phyloP scores from a whole-genome alignment of 306 rosid species.

The Coriaria nepalensis region DNA sequence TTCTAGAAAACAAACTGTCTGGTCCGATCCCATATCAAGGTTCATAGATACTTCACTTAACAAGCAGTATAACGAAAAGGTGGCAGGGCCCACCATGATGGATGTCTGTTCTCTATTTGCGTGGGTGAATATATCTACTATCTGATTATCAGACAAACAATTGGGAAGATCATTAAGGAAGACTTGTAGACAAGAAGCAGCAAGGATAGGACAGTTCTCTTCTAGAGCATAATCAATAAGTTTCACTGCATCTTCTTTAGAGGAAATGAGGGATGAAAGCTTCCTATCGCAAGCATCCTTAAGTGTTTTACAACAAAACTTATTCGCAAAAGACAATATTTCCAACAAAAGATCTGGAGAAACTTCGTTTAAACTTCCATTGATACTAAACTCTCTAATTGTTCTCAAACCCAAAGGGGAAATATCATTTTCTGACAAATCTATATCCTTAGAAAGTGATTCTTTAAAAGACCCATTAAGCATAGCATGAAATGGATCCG shows the following conservation, averaged over 20 bases:
- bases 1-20: slow-evolving; percentile 55
- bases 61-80: slow-evolving; percentile 67
- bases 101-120: slow-evolving; percentile 46
- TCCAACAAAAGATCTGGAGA: slow-evolving; percentile 64
- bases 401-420: slow-evolving; percentile 66
- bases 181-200: slow-evolving; percentile 69
- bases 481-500: slow-evolving; percentile 78
- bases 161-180: slow-evolving; percentile 61
- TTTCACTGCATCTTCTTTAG: slow-evolving; percentile 70
- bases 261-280: slow-evolving; percentile 54
- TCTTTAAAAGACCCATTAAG: slow-evolving; percentile 78
- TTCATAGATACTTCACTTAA: slow-evolving; percentile 68
- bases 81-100: slow-evolving; percentile 61
- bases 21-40: slow-evolving; percentile 56
- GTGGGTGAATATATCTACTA: slow-evolving; percentile 48
- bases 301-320: slow-evolving; percentile 67
- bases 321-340: slow-evolving; percentile 63
- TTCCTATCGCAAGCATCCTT: slow-evolving; percentile 70
- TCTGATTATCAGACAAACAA: slow-evolving; percentile 49
- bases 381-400: slow-evolving; percentile 50
- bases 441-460: slow-evolving; percentile 56
- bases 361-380: slow-evolving; percentile 40
- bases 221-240: slow-evolving; percentile 72
- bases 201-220: slow-evolving; percentile 55
- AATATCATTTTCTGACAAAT: slow-evolving; percentile 63